Evolutionary conservation across 2,329 filamentous ascomycete genomes (phyloP).

Genomic region (Sclerotinia sclerotiorum): DNA sequence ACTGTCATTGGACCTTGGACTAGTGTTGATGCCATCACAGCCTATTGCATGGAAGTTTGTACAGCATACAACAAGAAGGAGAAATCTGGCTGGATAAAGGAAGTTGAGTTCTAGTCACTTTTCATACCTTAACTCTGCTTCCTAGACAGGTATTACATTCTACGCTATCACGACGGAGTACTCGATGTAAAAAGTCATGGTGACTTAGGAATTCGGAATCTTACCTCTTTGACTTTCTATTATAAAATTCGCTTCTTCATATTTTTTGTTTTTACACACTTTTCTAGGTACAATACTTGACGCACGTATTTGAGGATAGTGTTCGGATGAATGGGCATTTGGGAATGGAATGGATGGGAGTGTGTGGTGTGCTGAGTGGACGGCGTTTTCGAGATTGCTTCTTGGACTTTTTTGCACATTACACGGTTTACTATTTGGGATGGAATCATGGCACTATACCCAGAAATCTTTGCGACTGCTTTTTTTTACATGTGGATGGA

Average conservation of each 20-base stretch:
- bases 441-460: conserved; percentile 24
- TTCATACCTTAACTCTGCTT: background rate
- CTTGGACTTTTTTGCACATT: conserved; percentile 5
- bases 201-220: no score
- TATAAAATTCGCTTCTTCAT: conserved; percentile 11
- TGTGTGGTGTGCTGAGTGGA: background rate
- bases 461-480: conserved; percentile 12
- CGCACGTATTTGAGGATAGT: background rate
- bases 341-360: background rate
- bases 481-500: background rate
- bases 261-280: conserved; percentile 11
- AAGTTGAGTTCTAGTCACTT: conserved; percentile 20
- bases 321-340: background rate
- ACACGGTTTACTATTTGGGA: conserved; percentile 12
- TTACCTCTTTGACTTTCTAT: background rate
- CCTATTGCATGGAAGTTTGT: conserved; percentile 22
- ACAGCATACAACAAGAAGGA: conserved; percentile 22
- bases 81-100: conserved; percentile 22
- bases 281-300: conserved; percentile 7
- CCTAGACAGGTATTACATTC: background rate
- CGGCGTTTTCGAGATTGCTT: conserved; percentile 16
- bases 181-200: background rate
- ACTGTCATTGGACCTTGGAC: conserved; percentile 20
- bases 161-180: background rate
- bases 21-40: conserved; percentile 12